Base-by-base conservation (phyloP, 768 basidiomycete species). In the Calocybe indica region DNA sequence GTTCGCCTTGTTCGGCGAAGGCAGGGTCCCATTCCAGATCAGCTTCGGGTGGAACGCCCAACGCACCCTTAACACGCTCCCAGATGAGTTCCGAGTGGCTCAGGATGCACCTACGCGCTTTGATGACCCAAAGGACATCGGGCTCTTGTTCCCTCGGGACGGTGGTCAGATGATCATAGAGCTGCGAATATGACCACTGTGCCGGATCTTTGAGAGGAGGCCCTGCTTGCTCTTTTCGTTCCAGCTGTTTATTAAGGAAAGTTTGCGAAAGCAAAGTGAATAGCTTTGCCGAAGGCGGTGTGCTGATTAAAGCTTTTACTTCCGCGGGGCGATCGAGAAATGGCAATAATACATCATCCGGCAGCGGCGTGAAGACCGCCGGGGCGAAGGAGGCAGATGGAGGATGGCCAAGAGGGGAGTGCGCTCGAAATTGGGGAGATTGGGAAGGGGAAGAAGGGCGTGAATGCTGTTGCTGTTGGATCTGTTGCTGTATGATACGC, bases 21-120 rank as follows among this genome's bases (percentile, higher is more conserved):
- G 22, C 54, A 10, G 45, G 42, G 10, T 69, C 65, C 28, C 73
- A 75, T 39, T 86, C 83, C 31, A 81, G 65, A 54, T 90, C 85
- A 14, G 94, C 71, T 57, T 94, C 91, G 0, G 84, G 85, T 7
- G 92, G 92, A 5, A 92, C 84, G 5, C 92, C 92, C 1, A 96
- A 70, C 0, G 88, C 91, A 30, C 82, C 85, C 57, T 92, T 93
- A 58, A 94, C 70, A 48, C 91, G 79, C 62, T 94, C 91, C 92
- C 92, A 96, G 47, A 94, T 83, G 36, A 92, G 79, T 58, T 94
- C 92, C 10, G 83, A 86, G 53, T 83, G 84, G 22, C 78, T 66
- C 14, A 87, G 71, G 55, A 95, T 78, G 56, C 90, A 92, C 46
- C 73, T 75, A n/a, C 90, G 82, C 0, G 82, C 78, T 7, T 78